phyloP scores from a whole-genome alignment of 352 stramenopile genomes.

The Globisporangium cederbergense region DNA sequence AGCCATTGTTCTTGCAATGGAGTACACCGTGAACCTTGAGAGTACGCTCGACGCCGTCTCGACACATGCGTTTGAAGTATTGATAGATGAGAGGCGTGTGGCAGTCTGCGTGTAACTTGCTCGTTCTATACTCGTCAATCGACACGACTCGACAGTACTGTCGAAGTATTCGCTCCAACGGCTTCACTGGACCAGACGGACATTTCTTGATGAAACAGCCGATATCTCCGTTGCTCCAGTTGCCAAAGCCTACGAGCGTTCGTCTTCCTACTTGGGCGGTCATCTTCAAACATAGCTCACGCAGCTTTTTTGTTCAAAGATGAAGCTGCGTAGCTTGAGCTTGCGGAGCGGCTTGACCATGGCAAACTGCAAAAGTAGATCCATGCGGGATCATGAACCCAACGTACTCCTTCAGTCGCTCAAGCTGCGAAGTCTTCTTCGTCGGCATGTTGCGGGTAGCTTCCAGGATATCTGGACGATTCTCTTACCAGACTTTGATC shows the following conservation, averaged over 20 bases:
- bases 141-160: background rate
- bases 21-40: background rate
- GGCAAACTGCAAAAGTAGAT: background rate
- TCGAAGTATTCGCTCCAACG: conserved; percentile 6
- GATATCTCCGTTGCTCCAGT: background rate
- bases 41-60: background rate
- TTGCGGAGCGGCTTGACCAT: conserved; percentile 20
- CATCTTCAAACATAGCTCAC: background rate
- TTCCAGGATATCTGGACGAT: background rate
- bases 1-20: no score
- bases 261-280: background rate
- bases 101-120: conserved; percentile 6
- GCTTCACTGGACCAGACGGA: conserved; percentile 3
- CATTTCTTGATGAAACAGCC: conserved; percentile 19
- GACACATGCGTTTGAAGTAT: conserved; percentile 9
- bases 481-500: conserved; percentile 10
- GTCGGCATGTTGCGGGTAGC: conserved; percentile 16
- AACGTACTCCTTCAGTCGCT: conserved; percentile 4
- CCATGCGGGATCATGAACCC: conserved; percentile 5
- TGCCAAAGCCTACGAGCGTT: background rate
- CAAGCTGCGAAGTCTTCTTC: conserved; percentile 18
- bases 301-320: no score
- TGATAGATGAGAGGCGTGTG: background rate
- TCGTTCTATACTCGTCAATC: conserved; percentile 1
- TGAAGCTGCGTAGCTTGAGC: background rate